These are phyloP conservation scores for Heliosperma pusillum DNA, from an alignment of 148 eudicot genomes.

Conservation along the genomic window DNA sequence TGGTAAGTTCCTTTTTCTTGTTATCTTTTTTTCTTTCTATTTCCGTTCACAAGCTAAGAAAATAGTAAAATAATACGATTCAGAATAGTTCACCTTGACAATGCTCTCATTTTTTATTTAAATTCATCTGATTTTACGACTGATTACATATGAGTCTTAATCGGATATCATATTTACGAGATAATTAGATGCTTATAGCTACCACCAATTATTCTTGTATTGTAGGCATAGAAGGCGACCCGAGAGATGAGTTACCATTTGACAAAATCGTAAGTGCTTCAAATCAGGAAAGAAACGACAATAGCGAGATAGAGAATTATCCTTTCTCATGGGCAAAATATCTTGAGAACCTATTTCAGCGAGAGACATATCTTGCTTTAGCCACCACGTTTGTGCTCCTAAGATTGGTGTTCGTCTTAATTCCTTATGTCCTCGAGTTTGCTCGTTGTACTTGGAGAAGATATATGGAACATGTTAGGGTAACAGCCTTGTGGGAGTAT, in stretches of 20 bases:
- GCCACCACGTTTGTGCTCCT: constrained; percentile 75
- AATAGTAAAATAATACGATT: neutral
- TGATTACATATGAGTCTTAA: neutral
- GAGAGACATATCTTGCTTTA: constrained; percentile 78
- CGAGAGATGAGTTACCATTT: constrained; percentile 38
- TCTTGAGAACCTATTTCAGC: constrained; percentile 67
- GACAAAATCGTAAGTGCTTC: constrained; percentile 39
- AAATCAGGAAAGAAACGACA: constrained; percentile 29
- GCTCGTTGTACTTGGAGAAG: constrained; percentile 58
- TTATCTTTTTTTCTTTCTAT: neutral
- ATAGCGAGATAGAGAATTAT: constrained; percentile 48
- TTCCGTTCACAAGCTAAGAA: too few relatives aligned
- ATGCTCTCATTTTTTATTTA: neutral
- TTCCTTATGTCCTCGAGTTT: constrained; percentile 41
- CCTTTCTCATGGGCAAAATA: constrained; percentile 94
- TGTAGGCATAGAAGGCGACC: constrained; percentile 50
- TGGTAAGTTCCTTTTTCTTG: constrained; percentile 37
- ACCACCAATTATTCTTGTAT: neutral
- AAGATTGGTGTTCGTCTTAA: constrained; percentile 46
- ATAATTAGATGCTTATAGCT: neutral
- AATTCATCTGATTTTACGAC: neutral
- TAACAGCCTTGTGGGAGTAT: constrained; percentile 67
- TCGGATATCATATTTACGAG: neutral
- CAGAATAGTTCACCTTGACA: neutral
- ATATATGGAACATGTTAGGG: constrained; percentile 38